Percentiles rank a stretch among this genome's conserved stretches.
phyloP scores from a whole-genome alignment of 1,284 basidiomycete genomes.

The Ustilago tritici region DNA sequence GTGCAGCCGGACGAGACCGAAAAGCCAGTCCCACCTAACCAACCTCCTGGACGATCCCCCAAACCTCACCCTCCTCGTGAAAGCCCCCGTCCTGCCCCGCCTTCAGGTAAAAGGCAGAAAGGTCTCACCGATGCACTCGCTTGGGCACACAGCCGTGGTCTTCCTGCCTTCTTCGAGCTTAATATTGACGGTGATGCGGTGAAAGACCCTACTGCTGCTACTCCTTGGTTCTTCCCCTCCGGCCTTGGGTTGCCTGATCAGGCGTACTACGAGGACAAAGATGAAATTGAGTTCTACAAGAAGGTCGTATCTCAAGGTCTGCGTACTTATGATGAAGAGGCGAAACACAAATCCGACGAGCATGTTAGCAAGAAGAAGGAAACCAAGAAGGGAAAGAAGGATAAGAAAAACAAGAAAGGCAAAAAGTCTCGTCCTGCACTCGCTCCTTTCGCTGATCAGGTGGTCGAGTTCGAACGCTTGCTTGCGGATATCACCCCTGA shows the following conservation, averaged over 20 bases:
- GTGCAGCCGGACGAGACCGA: slow-evolving; percentile 73
- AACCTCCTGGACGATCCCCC: slow-evolving; percentile 54
- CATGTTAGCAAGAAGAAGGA: slow-evolving; percentile 70
- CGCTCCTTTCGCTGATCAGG: slow-evolving; percentile 76
- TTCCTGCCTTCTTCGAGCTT: slow-evolving; percentile 82
- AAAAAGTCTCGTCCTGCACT: slow-evolving; percentile 72
- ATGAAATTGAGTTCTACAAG: slow-evolving; percentile 79
- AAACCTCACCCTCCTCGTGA: slow-evolving; percentile 53
- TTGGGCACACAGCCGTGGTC: slow-evolving; percentile 79
- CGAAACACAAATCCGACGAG: slow-evolving; percentile 74
- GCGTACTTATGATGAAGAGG: slow-evolving; percentile 73
- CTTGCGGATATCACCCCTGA: slow-evolving; percentile 79
- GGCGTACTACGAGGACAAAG: slow-evolving; percentile 90
- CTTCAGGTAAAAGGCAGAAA: slow-evolving; percentile 69
- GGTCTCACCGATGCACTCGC: slow-evolving; percentile 82
- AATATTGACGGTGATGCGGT: slow-evolving; percentile 88
- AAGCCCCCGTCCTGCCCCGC: slow-evolving; percentile 51
- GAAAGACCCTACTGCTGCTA: slow-evolving; percentile 87
- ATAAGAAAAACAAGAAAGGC: slow-evolving; percentile 73
- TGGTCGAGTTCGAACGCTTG: slow-evolving; percentile 83
- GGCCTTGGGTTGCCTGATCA: slow-evolving; percentile 88
- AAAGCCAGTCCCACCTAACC: slow-evolving; percentile 53
- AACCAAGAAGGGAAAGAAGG: slow-evolving; percentile 74
- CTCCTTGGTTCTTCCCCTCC: slow-evolving; percentile 86
- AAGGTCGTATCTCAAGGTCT: slow-evolving; percentile 79